These are phyloP conservation scores for Solanum acaule DNA, from an alignment of 257 asterid genomes.

Conservation along the genomic window DNA sequence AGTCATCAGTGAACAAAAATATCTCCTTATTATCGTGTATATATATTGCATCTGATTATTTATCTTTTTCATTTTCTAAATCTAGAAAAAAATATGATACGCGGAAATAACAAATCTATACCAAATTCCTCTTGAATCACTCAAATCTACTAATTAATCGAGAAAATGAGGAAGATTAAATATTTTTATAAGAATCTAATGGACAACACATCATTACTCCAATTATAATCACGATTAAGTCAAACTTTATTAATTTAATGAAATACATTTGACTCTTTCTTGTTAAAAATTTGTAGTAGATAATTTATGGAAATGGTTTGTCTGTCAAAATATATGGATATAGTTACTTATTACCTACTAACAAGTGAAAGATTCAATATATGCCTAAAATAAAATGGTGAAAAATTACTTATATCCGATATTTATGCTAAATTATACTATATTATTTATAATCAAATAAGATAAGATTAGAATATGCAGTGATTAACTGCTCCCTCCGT, in stretches of 20 bases:
- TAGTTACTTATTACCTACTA: not conserved
- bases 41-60: not conserved
- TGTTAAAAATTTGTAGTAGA: not conserved
- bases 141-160: not conserved
- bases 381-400: not conserved
- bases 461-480: not conserved
- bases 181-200: not conserved
- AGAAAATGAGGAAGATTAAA: not conserved
- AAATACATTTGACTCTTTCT: not conserved
- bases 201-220: not conserved
- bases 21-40: not conserved
- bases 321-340: not conserved
- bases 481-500: not conserved
- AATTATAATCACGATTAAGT: not conserved
- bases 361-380: not conserved
- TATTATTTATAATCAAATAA: not conserved
- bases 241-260: not conserved
- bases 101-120: not conserved
- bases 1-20: not conserved
- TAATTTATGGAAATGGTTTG: not conserved
- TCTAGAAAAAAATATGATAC: no score
- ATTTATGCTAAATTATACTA: not conserved
- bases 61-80: not conserved
- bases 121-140: not conserved
- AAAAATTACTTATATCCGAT: not conserved